Percentiles rank a stretch among this genome's conserved stretches.
Evolutionary conservation across 169 alveolate genomes (phyloP).

Genomic region (Eimeria brunetti): DNA sequence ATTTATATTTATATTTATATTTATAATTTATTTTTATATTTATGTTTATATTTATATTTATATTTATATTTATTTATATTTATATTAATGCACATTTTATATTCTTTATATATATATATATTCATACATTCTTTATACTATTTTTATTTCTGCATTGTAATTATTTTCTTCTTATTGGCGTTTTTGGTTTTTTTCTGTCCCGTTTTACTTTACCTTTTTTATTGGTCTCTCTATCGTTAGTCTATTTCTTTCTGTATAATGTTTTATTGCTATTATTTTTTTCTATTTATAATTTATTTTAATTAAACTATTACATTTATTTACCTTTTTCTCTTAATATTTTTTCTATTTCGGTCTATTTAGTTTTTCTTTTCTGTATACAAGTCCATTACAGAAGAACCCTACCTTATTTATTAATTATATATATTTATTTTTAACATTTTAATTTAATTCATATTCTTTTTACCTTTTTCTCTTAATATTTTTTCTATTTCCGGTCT

Average conservation of each 20-base stretch:
- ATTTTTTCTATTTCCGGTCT: not conserved
- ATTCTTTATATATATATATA: no score
- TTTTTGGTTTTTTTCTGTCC: no score
- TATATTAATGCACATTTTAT: no score
- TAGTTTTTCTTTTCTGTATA: not conserved
- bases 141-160: no score
- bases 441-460: not conserved
- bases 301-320: not conserved
- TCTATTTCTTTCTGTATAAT: not conserved
- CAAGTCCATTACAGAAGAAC: constrained; percentile 3
- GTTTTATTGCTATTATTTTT: not conserved
- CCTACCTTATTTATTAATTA: not conserved
- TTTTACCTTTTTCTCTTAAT: not conserved
- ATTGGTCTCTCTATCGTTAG: not conserved
- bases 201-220: no score
- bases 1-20: no score
- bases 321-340: not conserved
- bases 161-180: no score
- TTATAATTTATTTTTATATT: no score
- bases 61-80: no score
- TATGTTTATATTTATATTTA: no score
- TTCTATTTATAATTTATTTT: not conserved
- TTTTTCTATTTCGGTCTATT: not conserved
- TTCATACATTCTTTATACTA: no score
- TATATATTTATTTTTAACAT: not conserved